Conservation (phyloP, 768 basidiomycete species). For the Rubroboletus pulcherrimus region DNA sequence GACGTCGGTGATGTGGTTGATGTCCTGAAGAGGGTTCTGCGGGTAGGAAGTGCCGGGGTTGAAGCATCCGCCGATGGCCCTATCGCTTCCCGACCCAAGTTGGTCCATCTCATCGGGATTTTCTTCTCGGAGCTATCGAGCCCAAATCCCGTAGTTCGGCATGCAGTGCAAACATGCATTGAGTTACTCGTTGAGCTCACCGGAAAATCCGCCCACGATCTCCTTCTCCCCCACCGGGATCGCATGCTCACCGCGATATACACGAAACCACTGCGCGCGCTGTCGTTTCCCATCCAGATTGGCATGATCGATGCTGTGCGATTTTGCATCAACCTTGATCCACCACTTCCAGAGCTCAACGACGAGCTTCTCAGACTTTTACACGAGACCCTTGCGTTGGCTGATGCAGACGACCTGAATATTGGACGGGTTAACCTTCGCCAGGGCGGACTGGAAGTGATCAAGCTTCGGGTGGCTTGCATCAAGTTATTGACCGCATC, state of each 20-base stretch:
- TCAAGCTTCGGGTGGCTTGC: constrained; percentile 89
- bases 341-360: constrained; percentile 86
- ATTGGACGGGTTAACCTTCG: constrained; percentile 72
- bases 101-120: constrained; percentile 71
- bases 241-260: constrained; percentile 87
- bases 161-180: constrained; percentile 79
- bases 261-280: constrained; percentile 92
- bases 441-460: constrained; percentile 76
- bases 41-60: constrained; percentile 51
- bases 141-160: constrained; percentile 79
- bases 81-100: constrained; percentile 45
- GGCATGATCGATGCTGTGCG: constrained; percentile 97
- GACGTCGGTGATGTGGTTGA: constrained; percentile 76
- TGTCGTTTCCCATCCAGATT: constrained; percentile 93
- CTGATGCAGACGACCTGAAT: constrained; percentile 91
- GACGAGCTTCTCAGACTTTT: constrained; percentile 89
- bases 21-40: constrained; percentile 66
- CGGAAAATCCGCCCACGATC: constrained; percentile 65
- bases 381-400: constrained; percentile 90
- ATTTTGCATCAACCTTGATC: constrained; percentile 85
- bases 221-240: constrained; percentile 83
- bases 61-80: constrained; percentile 45
- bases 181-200: constrained; percentile 71
- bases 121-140: constrained; percentile 88
- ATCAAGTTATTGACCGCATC: constrained; percentile 91